Conservation (phyloP, 352 stramenopile species). For the Paralagenidium karlingii region DNA sequence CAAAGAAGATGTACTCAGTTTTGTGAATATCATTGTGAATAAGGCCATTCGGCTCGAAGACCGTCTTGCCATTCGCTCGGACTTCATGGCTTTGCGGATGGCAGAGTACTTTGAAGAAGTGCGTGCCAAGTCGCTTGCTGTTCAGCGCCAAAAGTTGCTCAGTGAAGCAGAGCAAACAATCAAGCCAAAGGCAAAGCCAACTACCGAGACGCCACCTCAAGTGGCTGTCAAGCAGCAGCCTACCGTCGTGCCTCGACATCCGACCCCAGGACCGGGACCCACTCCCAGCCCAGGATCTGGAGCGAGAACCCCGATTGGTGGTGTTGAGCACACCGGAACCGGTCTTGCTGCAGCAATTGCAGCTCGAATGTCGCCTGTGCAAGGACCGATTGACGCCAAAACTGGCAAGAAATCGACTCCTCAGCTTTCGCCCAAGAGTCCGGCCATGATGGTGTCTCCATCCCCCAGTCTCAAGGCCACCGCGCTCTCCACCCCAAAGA, state of each 20-base stretch:
- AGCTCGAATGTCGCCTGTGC: neutral
- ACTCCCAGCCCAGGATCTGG: neutral
- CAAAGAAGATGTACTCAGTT: slow-evolving; percentile 81
- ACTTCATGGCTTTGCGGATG: slow-evolving; percentile 81
- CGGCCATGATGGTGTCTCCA: neutral
- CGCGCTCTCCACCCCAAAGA: neutral
- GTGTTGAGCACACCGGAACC: too few species aligned
- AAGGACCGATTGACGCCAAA: too few species aligned
- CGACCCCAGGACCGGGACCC: neutral
- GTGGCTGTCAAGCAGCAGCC: too few species aligned
- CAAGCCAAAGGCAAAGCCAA: neutral
- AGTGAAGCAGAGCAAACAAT: too few species aligned
- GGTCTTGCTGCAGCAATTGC: neutral
- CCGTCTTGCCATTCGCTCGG: slow-evolving; percentile 61
- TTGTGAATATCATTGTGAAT: slow-evolving; percentile 85
- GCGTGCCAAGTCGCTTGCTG: slow-evolving; percentile 60
- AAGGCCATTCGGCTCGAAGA: slow-evolving; percentile 77
- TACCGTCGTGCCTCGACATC: neutral
- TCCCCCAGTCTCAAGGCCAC: neutral
- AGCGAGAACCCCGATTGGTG: too few species aligned
- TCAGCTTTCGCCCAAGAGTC: neutral
- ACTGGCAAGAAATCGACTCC: neutral
- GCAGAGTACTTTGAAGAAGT: slow-evolving; percentile 81
- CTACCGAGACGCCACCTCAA: slow-evolving; percentile 1
- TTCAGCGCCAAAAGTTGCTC: slow-evolving; percentile 63